Evolutionary conservation across 192 early-diverging fungal genomes (phyloP).

Genomic region (Thoreauomyces humboldtii): DNA sequence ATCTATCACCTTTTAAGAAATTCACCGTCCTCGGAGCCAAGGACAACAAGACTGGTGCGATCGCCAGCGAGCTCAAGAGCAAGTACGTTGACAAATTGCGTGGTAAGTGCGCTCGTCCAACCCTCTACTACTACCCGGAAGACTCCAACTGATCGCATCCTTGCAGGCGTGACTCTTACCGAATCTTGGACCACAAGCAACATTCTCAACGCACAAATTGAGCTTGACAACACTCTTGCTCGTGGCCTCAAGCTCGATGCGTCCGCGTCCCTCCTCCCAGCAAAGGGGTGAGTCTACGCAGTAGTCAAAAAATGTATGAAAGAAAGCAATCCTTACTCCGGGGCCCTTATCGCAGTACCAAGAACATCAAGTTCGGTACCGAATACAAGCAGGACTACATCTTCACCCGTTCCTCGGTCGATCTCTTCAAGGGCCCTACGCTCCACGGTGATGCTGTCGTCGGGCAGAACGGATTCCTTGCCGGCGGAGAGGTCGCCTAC

Average conservation of each 20-base stretch:
- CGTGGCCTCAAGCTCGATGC: slow-evolving; percentile 96
- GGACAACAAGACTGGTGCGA: slow-evolving; percentile 92
- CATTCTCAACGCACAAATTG: slow-evolving; percentile 86
- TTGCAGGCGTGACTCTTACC: slow-evolving; percentile 78
- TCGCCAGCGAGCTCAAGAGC: slow-evolving; percentile 95
- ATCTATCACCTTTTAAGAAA: slow-evolving; percentile 48
- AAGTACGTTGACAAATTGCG: slow-evolving; percentile 94
- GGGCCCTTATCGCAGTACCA: slow-evolving; percentile 52
- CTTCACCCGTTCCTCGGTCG: slow-evolving; percentile 83
- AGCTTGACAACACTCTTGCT: slow-evolving; percentile 90
- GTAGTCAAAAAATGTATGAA: not conserved
- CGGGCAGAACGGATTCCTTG: slow-evolving; percentile 83
- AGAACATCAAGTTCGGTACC: slow-evolving; percentile 76
- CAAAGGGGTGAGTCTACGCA: slow-evolving; percentile 53
- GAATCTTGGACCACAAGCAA: slow-evolving; percentile 97
- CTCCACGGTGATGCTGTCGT: slow-evolving; percentile 85
- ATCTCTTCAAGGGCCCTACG: slow-evolving; percentile 93
- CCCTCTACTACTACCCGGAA: no score
- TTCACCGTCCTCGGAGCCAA: slow-evolving; percentile 94
- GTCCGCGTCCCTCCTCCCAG: slow-evolving; percentile 78
- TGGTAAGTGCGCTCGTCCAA: slow-evolving; percentile 52
- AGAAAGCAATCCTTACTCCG: no score
- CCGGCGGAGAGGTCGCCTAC: slow-evolving; percentile 93
- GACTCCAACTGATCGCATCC: no score
- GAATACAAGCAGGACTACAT: slow-evolving; percentile 96